Percentiles rank a stretch among this genome's conserved stretches.
These are phyloP conservation scores for Chaetomium sp. DNA, from an alignment of 2,329 filamentous ascomycete genomes.

Conservation along the genomic window DNA sequence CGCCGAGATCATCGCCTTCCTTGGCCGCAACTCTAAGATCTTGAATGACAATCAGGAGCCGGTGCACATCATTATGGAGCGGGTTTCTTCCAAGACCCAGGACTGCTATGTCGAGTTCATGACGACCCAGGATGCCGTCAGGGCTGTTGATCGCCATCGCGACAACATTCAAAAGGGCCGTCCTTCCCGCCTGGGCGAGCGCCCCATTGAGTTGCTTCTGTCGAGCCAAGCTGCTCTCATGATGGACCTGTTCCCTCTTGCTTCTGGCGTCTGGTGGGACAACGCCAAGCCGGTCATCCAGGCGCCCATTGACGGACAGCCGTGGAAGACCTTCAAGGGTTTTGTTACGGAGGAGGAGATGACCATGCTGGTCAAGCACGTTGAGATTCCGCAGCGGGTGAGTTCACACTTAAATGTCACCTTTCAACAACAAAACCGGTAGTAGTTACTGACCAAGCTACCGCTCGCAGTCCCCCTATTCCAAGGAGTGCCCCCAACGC, in stretches of 20 bases:
- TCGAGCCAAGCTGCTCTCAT: constrained; percentile 60
- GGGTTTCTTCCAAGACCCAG: constrained; percentile 63
- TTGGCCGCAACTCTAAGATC: constrained; percentile 60
- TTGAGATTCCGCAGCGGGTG: constrained; percentile 63
- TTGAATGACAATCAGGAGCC: constrained; percentile 57
- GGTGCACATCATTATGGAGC: constrained; percentile 66
- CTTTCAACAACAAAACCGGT: background rate
- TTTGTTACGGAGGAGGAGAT: constrained; percentile 66
- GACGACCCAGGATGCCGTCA: constrained; percentile 55
- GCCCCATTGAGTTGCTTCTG: constrained; percentile 59
- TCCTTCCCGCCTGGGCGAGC: constrained; percentile 56
- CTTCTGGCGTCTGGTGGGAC: constrained; percentile 59
- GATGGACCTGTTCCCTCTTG: constrained; percentile 63
- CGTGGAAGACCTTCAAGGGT: constrained; percentile 59
- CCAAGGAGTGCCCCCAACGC: constrained; percentile 63
- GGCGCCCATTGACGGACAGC: constrained; percentile 41
- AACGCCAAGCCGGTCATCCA: constrained; percentile 48
- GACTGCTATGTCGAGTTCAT: constrained; percentile 63
- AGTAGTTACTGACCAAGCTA: constrained; percentile 6
- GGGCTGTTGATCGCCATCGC: constrained; percentile 52
- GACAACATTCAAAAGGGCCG: constrained; percentile 42
- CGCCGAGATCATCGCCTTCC: constrained; percentile 59
- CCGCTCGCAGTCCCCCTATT: constrained; percentile 56
- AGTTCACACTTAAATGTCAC: constrained; percentile 39
- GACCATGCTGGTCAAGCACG: constrained; percentile 64